Evolutionary conservation across 208 protist species (phyloP).

Genomic region (Crithidia bombi): DNA sequence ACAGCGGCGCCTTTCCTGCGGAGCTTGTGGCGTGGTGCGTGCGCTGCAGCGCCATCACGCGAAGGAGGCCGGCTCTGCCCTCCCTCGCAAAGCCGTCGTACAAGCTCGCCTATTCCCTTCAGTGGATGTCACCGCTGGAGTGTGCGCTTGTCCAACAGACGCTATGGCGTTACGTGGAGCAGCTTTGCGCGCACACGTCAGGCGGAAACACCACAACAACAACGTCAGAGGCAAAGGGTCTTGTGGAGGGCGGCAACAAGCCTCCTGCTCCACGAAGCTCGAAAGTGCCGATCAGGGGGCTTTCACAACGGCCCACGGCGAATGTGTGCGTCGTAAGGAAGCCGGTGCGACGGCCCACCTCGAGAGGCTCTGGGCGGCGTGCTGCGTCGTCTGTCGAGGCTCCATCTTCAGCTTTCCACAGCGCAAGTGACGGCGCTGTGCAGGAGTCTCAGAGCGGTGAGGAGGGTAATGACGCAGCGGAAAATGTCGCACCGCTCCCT

Average conservation of each 20-base stretch:
- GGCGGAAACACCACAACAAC: not conserved
- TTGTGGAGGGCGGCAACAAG: not conserved
- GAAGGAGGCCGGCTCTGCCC: not conserved
- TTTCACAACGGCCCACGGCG: slow-evolving; percentile 18
- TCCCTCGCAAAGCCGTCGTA: not conserved
- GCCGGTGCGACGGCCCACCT: not conserved
- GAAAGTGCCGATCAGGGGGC: not conserved
- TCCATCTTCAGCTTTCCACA: too few relatives aligned
- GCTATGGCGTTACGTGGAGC: slow-evolving; percentile 12
- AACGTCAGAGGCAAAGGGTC: not conserved
- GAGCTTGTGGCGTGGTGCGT: slow-evolving; percentile 35
- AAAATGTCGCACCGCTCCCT: slow-evolving; percentile 2
- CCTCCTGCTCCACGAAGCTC: not conserved
- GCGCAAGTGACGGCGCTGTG: too few relatives aligned
- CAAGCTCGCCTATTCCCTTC: slow-evolving; percentile 8
- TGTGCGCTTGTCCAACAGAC: slow-evolving; percentile 28
- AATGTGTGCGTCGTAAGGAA: slow-evolving; percentile 1
- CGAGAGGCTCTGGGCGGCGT: not conserved
- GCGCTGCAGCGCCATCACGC: slow-evolving; percentile 7
- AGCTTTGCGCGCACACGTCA: slow-evolving; percentile 4
- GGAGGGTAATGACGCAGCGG: not conserved
- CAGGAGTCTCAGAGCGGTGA: not conserved
- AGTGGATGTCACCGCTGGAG: slow-evolving; percentile 41
- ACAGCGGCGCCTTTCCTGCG: slow-evolving; percentile 38
- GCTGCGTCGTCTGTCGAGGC: too few relatives aligned